Conservation (phyloP, 805 yeast species). For the Candida corydali region DNA sequence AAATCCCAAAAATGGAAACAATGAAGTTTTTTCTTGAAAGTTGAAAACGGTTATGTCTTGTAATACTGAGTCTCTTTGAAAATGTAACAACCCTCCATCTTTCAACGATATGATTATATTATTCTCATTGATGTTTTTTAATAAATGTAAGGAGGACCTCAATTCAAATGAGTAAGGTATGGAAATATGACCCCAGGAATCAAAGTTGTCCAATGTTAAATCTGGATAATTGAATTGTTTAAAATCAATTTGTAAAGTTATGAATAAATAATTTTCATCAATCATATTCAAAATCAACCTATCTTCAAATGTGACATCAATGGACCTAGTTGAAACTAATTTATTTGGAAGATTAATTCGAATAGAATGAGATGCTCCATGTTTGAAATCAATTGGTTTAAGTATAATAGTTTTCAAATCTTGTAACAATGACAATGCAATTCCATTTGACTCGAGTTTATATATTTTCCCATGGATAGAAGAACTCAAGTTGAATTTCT, state of each 20-base stretch:
- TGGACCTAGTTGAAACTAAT: constrained; percentile 15
- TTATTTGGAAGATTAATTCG: constrained; percentile 22
- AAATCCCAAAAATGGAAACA: constrained; percentile 23
- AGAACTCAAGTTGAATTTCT: constrained; percentile 17
- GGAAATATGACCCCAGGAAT: constrained; percentile 63
- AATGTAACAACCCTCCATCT: constrained; percentile 75
- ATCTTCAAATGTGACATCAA: constrained; percentile 11
- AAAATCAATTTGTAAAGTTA: constrained; percentile 44
- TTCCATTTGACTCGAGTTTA: constrained; percentile 19
- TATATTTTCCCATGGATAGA: constrained; percentile 21
- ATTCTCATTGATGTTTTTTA: constrained; percentile 39
- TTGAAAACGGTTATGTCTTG: constrained; percentile 38
- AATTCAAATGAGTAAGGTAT: constrained; percentile 58
- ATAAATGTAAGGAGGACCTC: constrained; percentile 23
- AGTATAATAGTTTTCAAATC: constrained; percentile 29
- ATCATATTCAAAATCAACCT: constrained; percentile 49
- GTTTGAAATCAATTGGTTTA: constrained; percentile 36
- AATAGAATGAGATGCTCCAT: constrained; percentile 32
- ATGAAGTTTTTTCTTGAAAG: constrained; percentile 48
- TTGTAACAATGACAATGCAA: constrained; percentile 28
- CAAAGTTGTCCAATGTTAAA: constrained; percentile 25
- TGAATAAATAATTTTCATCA: constrained; percentile 47
- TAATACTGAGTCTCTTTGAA: constrained; percentile 34
- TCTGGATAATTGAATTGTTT: constrained; percentile 36
- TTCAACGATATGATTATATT: constrained; percentile 55